Evolutionary conservation across 768 basidiomycete genomes (phyloP).

Genomic region (Lactarius indigo): DNA sequence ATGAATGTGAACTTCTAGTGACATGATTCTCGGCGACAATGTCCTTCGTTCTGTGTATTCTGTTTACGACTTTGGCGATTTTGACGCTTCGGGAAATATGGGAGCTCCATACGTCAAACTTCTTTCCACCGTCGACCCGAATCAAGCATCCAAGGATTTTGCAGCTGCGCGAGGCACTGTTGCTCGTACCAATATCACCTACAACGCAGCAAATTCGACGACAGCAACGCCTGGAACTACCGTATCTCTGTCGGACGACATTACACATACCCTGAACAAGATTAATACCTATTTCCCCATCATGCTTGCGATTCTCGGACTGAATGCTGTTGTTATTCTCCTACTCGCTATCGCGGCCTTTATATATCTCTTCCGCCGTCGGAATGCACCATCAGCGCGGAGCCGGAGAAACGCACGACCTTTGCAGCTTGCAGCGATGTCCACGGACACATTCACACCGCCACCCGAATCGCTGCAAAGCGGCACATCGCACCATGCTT

Average conservation of each 20-base stretch:
- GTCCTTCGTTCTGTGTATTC: constrained; percentile 79
- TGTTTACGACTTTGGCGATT: constrained; percentile 84
- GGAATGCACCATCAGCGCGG: constrained; percentile 34
- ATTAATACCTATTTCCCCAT: constrained; percentile 67
- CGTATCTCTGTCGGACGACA: constrained; percentile 55
- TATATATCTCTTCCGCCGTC: constrained; percentile 49
- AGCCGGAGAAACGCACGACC: constrained; percentile 42
- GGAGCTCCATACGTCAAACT: constrained; percentile 78
- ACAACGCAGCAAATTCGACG: constrained; percentile 44
- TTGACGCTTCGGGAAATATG: constrained; percentile 56
- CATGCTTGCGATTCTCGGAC: constrained; percentile 69
- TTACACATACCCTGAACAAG: constrained; percentile 55
- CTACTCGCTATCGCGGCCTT: constrained; percentile 52
- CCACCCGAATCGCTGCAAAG: constrained; percentile 14
- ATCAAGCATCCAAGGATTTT: constrained; percentile 69
- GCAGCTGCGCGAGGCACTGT: constrained; percentile 61
- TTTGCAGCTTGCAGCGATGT: constrained; percentile 49
- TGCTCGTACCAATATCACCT: constrained; percentile 65
- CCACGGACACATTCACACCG: constrained; percentile 24
- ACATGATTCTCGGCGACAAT: constrained; percentile 82
- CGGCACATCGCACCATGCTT: constrained; percentile 41
- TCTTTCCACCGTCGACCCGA: constrained; percentile 63
- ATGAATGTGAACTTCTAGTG: constrained; percentile 41
- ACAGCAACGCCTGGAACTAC: constrained; percentile 37
- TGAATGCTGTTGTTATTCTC: constrained; percentile 71